Base-by-base conservation (phyloP, 306 rosid species). In the Trifolium dubium region DNA sequence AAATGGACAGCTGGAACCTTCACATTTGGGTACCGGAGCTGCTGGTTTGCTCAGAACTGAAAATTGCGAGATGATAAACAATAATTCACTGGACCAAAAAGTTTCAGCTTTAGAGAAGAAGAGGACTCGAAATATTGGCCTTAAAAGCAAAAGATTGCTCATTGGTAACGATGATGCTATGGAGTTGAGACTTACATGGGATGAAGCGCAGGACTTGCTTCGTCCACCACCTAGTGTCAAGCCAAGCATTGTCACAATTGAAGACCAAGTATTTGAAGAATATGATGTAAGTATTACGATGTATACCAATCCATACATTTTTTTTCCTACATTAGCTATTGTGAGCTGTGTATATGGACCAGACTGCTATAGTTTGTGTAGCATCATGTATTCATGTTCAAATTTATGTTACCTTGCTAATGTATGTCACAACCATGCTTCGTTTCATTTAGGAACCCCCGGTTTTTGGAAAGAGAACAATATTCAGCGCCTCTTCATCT, bases 201-300 rank as follows among this genome's bases (percentile, higher is more conserved):
- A 92, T 86, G 99, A 94, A 86, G 97, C 97, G 56, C 99, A 92
- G 72, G 96, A 94, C 79, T 92, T 94, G 79, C 97, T 94, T 74
- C 96, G 99, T 66, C 99, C 99, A 1, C 96, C 99, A 0, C 91
- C 96, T 8, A 78, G 83, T 81, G 96, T 83, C 80, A 78, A 79
- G 51, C 99, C 96, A 35, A 94, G 88, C 86, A 82, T 92, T 67
- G 92, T 94, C 49, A 85, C 88, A 30, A 85, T 94, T 44, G 99
- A 92, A 75, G 97, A 92, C 82, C 95, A 92, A 77, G 87, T 85
- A 74, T 87, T 94, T 41, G 99, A 94, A 83, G 99, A 94, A 80
- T 94, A 92, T n/a, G 92, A 94, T 81, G 99, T 94, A 86, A 65
- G 97, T 79, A 71, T 41, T 73, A 75, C 55, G 37, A 40, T 47